Evolutionary conservation across 1,284 basidiomycete species (phyloP).

Genomic region (Sanghuangporus sanghuang): DNA sequence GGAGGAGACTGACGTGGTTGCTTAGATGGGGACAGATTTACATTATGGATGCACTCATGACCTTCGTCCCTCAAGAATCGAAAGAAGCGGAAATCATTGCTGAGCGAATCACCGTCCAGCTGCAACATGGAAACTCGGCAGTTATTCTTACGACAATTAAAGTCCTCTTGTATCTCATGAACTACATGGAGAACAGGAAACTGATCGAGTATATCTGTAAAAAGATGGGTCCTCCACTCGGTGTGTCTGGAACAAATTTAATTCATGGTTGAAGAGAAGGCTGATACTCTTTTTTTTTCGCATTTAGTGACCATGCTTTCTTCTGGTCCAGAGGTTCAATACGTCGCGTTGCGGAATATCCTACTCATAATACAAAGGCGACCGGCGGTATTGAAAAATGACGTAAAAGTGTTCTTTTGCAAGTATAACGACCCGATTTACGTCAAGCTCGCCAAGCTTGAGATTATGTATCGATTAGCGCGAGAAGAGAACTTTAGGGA

Average conservation of each 20-base stretch:
- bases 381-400: constrained; percentile 89
- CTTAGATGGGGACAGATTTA: constrained; percentile 97
- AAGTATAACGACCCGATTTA: constrained; percentile 99
- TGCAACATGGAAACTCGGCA: constrained; percentile 93
- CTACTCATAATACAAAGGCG: constrained; percentile 94
- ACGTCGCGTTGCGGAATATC: constrained; percentile 95
- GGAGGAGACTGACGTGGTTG: neutral
- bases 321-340: constrained; percentile 97
- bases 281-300: neutral
- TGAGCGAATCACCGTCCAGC: constrained; percentile 86
- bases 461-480: constrained; percentile 97
- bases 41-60: constrained; percentile 90
- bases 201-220: constrained; percentile 88
- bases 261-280: neutral
- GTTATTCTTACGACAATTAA: constrained; percentile 95
- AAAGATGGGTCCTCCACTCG: constrained; percentile 95
- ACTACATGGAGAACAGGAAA: constrained; percentile 92
- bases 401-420: constrained; percentile 99
- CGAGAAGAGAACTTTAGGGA: constrained; percentile 88
- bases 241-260: constrained; percentile 38
- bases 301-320: constrained; percentile 83
- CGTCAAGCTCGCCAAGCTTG: constrained; percentile 96
- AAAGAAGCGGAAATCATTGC: constrained; percentile 91
- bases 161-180: constrained; percentile 95
- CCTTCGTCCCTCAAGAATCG: constrained; percentile 86